Evolutionary conservation across 305 asterid genomes (phyloP), one percentile per base, ranked within the genome.

Genomic region (Rubia occidens): DNA sequence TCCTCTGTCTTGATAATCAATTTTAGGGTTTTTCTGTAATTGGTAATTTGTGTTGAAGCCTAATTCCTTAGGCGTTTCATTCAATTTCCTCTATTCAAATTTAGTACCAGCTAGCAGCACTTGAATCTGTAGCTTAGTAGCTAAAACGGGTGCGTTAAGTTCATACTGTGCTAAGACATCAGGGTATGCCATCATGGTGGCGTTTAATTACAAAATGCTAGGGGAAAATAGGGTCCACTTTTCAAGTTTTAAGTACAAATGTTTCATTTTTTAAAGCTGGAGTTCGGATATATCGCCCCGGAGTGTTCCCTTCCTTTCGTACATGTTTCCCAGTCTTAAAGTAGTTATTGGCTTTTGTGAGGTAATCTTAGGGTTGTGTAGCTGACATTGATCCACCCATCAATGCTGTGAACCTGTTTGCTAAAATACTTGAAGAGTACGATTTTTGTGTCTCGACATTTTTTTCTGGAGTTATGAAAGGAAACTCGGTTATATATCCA

Each of bases 401-500:
- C 64, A 59, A 59, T 59, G 39, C n/a, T 59, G 37, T 59, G 64
- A 59, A 26, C n/a, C 39, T 59, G 63, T 8, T 59, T 3, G 35
- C 39, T 59, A 5, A 26, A 24, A 26, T 26, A 26, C 37, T 56
- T 8, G 62, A 37, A 56, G 6, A 8, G 13, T 20, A 13, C 37
- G 0, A 10, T 24, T 59, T 59, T 59, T 59, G 17, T 1, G 9
- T 55, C 59, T 69, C 63, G 77, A 60, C 76, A 69, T 76, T 58
- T 51, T 73, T 66, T 51, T 53, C 49, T 43, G 71, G 66, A 32
- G 51, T 18, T 70, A 65, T 75, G 64, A 39, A 18, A 67, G 77
- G 71, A 72, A 75, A 77, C 67, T 70, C 51, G 76, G 43, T 77
- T 74, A 66, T 62, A 59, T 32, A 49, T 68, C 69, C 61, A 64